Evolutionary conservation across 768 basidiomycete genomes (phyloP).

Genomic region (Tricholoma sp.): DNA sequence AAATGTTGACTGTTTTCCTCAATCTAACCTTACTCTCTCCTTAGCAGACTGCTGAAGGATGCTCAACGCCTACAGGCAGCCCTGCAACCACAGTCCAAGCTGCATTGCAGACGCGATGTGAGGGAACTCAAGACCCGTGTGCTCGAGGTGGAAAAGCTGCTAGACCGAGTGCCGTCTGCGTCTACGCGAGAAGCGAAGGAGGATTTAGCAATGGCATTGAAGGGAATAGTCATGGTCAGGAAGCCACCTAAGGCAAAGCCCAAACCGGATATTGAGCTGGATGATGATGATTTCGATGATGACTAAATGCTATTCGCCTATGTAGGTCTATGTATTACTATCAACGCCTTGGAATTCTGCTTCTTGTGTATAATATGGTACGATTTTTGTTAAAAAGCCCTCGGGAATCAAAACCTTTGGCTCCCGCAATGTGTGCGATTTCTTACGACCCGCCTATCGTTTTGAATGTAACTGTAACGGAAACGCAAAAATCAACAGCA

Average conservation of each 20-base stretch:
- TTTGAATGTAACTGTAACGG: too few relatives aligned
- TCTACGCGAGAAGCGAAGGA: constrained; percentile 14
- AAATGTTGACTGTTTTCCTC: background rate
- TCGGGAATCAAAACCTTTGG: too few relatives aligned
- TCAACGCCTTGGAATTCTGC: too few relatives aligned
- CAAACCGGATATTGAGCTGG: constrained; percentile 16
- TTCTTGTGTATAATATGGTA: too few relatives aligned
- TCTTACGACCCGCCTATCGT: too few relatives aligned
- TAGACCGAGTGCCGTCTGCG: constrained; percentile 18
- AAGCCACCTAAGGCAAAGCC: constrained; percentile 9
- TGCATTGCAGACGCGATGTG: background rate
- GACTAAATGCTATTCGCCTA: background rate
- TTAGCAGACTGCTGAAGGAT: background rate
- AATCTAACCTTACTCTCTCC: background rate
- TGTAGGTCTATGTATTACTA: too few relatives aligned
- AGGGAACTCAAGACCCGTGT: constrained; percentile 10
- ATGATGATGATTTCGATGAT: constrained; percentile 11
- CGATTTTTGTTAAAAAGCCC: too few relatives aligned
- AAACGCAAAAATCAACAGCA: too few relatives aligned
- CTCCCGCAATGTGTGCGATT: too few relatives aligned
- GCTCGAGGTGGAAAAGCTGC: constrained; percentile 21
- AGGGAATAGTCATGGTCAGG: constrained; percentile 24
- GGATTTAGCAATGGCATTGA: constrained; percentile 25
- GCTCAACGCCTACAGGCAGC: constrained; percentile 18
- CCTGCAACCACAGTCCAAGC: background rate